Conservation (phyloP, 495 filamentous ascomycete genomes). For the Annulohypoxylon stygium region DNA sequence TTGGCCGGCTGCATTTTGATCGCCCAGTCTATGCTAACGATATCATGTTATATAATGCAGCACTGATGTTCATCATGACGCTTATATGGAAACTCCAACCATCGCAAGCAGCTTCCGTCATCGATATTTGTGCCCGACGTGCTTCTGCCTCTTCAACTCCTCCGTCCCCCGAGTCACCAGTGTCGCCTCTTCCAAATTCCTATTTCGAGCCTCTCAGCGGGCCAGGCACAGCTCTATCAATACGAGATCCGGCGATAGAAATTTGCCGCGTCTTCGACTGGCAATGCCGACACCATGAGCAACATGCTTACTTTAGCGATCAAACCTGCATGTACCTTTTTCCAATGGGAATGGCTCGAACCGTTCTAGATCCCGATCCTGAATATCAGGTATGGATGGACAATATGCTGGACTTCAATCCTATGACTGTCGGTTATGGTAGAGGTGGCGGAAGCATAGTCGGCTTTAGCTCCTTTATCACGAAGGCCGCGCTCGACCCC, state of each 20-base stretch:
- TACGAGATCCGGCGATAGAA: constrained; percentile 43
- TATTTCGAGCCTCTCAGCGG: constrained; percentile 39
- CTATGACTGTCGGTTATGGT: constrained; percentile 38
- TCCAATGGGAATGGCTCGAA: constrained; percentile 43
- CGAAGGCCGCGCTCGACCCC: constrained; percentile 31
- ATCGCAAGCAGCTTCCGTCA: constrained; percentile 26
- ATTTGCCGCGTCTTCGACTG: constrained; percentile 45
- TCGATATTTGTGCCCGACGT: constrained; percentile 28
- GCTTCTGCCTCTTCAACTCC: constrained; percentile 16
- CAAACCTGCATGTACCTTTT: constrained; percentile 46
- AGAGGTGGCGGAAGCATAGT: constrained; percentile 36
- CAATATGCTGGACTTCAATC: constrained; percentile 37
- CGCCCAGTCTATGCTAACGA: constrained; percentile 34
- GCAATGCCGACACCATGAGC: constrained; percentile 40
- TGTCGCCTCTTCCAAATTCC: constrained; percentile 1
- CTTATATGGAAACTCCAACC: constrained; percentile 45
- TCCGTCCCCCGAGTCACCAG: constrained; percentile 1
- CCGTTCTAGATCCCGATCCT: constrained; percentile 33
- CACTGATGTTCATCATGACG: constrained; percentile 41
- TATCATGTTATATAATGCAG: constrained; percentile 43
- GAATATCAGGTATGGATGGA: constrained; percentile 36
- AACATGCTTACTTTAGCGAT: constrained; percentile 21
- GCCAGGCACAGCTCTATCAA: constrained; percentile 35
- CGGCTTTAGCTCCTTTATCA: constrained; percentile 41
- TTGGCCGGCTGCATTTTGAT: constrained; percentile 28